Evolutionary conservation across 805 yeast genomes (phyloP), one percentile per base, ranked within the genome.

Genomic region (Ogataea degrootiae): DNA sequence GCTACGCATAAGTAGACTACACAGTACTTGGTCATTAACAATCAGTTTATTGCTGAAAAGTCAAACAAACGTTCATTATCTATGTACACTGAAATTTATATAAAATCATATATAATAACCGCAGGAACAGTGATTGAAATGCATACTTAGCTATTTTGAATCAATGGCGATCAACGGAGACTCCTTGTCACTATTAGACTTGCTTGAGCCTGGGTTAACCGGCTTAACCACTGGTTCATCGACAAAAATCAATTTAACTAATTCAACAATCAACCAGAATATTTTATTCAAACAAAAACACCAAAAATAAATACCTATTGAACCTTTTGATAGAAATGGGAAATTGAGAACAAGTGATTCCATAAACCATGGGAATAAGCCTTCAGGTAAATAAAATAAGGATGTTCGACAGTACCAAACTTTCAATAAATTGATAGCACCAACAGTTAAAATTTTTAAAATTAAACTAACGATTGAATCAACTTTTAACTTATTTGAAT

Each of bases 321-420:
- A 75, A 12, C 89, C 88, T 17, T 66, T 60, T 1, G 77, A 75
- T n/a, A 83, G 75, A 44, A 79, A 76, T 1, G 91, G 89, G 41
- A 85, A 67, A n/a, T 86, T 75, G 42, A 86, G 61, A 16, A 57
- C 49, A 26, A 57, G 37, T 1, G 73, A 45, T 74, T 83, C 77
- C 50, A 81, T 80, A 8, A 82, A 60, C 34, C 67, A 62, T 0
- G 94, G 95, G 35, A 86, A 70, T 19, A 74, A 66, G 1, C 79
- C 77, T 15, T 62, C 56, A 0, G 90, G 88, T 8, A 87, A 61
- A 66, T 77, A 80, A 46, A 83, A 75, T 37, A 86, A 72, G 2
- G 79, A 76, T 1, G 63, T 53, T 52, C 77, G 75, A 42, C 88
- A 66, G 64, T 73, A 80, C 68, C 74, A 73, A 36, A 80, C 50